phyloP scores from a whole-genome alignment of 805 yeast genomes.

The Barnettozyma wickerhamii region DNA sequence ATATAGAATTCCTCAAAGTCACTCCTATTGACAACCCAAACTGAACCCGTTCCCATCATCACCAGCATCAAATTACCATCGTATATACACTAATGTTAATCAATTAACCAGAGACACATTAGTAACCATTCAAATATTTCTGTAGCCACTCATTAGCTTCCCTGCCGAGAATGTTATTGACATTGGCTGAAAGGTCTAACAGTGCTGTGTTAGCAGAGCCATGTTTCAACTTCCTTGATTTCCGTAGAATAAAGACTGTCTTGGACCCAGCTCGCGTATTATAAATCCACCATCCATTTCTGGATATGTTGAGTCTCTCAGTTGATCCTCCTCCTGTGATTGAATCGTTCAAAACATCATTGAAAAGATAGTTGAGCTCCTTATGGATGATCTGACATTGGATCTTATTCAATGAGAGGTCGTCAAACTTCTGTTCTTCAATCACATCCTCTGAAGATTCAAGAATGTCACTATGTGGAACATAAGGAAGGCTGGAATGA shows the following conservation, averaged over 20 bases:
- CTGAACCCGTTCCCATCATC: no score
- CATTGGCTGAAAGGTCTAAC: constrained; percentile 18
- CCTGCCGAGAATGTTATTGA: constrained; percentile 17
- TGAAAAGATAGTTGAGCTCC: constrained; percentile 12
- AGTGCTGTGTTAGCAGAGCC: constrained; percentile 2
- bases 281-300: constrained; percentile 26
- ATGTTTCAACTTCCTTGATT: constrained; percentile 10
- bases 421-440: constrained; percentile 11
- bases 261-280: constrained; percentile 4
- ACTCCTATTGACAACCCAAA: not conserved
- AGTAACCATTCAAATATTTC: constrained; percentile 10
- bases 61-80: no score
- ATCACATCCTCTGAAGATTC: constrained; percentile 8
- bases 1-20: constrained; percentile 35
- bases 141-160: constrained; percentile 22
- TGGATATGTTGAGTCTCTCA: constrained; percentile 18
- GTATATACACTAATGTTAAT: no score
- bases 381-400: constrained; percentile 17
- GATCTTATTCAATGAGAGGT: constrained; percentile 3
- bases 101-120: no score
- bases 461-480: constrained; percentile 5
- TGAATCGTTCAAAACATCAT: not conserved
- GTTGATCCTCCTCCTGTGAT: constrained; percentile 5
- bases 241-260: constrained; percentile 17
- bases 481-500: constrained; percentile 19